Percentiles rank a stretch among this genome's conserved stretches.
These are phyloP conservation scores for Amanita thiersii DNA, from an alignment of 768 basidiomycete genomes.

Conservation along the genomic window DNA sequence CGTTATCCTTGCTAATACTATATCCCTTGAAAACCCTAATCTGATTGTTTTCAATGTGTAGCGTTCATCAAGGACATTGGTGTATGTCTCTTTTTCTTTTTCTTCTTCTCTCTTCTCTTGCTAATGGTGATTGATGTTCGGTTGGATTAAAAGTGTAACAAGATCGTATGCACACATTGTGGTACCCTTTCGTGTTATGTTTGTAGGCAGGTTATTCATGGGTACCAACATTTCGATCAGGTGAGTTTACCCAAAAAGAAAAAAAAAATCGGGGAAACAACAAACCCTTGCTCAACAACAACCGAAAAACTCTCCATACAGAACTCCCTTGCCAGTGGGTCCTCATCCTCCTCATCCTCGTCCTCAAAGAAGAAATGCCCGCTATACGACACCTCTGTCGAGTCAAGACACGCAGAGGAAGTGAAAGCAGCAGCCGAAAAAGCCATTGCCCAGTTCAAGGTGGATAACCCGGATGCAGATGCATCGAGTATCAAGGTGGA, in stretches of 20 bases:
- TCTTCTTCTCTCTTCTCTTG: neutral
- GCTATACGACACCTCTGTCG: constrained; percentile 64
- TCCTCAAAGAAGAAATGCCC: constrained; percentile 52
- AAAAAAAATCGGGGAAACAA: no score
- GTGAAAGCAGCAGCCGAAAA: constrained; percentile 57
- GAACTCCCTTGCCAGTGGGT: constrained; percentile 6
- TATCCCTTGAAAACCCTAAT: neutral
- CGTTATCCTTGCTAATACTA: constrained; percentile 10
- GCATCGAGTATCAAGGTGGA: constrained; percentile 59
- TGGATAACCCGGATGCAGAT: constrained; percentile 53
- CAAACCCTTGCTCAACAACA: constrained; percentile 7
- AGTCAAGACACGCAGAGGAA: constrained; percentile 59
- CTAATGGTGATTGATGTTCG: constrained; percentile 1
- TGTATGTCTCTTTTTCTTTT: constrained; percentile 31
- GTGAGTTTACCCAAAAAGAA: no score
- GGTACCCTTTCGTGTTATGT: constrained; percentile 74
- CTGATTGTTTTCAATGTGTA: constrained; percentile 18
- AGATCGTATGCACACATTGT: constrained; percentile 79
- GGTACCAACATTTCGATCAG: constrained; percentile 67
- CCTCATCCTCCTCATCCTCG: constrained; percentile 18
- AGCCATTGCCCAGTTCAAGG: constrained; percentile 56
- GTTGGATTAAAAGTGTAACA: constrained; percentile 69
- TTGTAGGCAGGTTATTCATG: constrained; percentile 63
- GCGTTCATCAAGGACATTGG: constrained; percentile 77
- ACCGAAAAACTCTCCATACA: constrained; percentile 2